Evolutionary conservation across 169 alveolate genomes (phyloP).

Genomic region (Theileria parva): DNA sequence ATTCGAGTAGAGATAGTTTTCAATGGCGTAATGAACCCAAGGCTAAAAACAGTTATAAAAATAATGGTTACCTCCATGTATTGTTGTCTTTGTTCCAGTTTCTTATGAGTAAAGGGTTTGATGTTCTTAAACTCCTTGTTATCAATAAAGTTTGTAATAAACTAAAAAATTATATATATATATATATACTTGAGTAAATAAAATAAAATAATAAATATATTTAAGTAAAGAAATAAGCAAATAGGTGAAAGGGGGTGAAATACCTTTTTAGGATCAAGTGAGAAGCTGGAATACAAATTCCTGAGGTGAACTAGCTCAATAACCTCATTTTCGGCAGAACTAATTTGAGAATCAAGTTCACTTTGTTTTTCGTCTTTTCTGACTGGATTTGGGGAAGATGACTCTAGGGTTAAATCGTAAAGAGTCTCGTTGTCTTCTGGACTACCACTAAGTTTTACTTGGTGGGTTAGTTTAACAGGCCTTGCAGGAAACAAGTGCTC

Average conservation of each 20-base stretch:
- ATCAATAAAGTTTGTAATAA: constrained; percentile 4
- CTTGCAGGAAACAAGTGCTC: constrained; percentile 38
- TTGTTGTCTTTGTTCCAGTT: background rate
- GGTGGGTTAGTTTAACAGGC: constrained; percentile 36
- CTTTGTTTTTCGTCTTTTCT: background rate
- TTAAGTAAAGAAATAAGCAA: background rate
- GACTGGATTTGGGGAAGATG: background rate
- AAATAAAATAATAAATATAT: background rate
- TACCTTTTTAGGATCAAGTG: constrained; percentile 46
- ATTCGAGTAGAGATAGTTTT: constrained; percentile 21
- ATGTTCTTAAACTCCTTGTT: constrained; percentile 17
- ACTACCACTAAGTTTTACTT: constrained; percentile 17
- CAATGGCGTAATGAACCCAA: constrained; percentile 35
- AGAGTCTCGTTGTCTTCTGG: constrained; percentile 5
- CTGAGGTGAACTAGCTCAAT: constrained; percentile 28
- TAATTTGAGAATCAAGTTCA: constrained; percentile 30
- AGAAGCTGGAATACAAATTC: constrained; percentile 13
- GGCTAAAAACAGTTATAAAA: constrained; percentile 8
- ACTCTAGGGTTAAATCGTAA: constrained; percentile 20
- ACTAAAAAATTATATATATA: background rate
- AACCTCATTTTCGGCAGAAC: constrained; percentile 24
- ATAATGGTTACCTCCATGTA: background rate
- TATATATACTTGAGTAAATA: background rate
- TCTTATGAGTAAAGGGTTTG: constrained; percentile 14
- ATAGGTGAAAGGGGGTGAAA: too few species aligned